Percentiles rank a stretch among this genome's conserved stretches.
Conservation (phyloP, 345 rosid species). For the Isatis tinctoria region DNA sequence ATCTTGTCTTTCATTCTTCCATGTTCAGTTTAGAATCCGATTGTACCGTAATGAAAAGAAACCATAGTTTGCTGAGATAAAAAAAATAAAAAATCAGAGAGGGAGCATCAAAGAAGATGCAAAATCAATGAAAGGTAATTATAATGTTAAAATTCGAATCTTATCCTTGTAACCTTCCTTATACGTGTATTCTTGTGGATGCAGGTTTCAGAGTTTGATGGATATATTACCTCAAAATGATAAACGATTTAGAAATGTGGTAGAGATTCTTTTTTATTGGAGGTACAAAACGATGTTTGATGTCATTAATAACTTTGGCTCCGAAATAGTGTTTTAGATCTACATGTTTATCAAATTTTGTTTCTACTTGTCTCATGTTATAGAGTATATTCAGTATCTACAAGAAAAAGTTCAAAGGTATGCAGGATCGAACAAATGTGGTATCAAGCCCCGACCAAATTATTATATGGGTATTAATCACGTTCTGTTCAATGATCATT, state of each 20-base stretch:
- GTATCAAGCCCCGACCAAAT: constrained; percentile 54
- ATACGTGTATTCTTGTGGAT: no score
- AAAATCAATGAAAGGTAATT: constrained; percentile 77
- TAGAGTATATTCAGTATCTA: constrained; percentile 66
- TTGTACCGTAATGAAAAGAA: constrained; percentile 32
- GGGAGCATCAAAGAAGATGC: constrained; percentile 83
- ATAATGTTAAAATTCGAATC: no score
- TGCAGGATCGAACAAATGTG: constrained; percentile 68
- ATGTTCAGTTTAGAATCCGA: background rate
- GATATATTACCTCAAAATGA: no score
- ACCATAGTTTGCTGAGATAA: constrained; percentile 41
- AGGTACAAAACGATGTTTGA: constrained; percentile 35
- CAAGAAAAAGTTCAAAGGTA: constrained; percentile 48
- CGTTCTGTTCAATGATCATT: no score
- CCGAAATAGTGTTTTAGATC: background rate
- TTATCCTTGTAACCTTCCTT: no score
- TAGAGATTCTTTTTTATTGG: constrained; percentile 77
- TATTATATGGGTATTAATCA: constrained; percentile 58
- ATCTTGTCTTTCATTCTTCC: background rate
- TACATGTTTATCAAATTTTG: background rate
- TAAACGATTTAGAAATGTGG: constrained; percentile 39
- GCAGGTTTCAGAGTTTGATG: no score
- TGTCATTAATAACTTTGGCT: background rate
- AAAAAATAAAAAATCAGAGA: constrained; percentile 95
- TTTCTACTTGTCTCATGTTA: constrained; percentile 43